These are phyloP conservation scores for Pelargonium australe DNA, from an alignment of 441 rosid genomes.

Conservation along the genomic window DNA sequence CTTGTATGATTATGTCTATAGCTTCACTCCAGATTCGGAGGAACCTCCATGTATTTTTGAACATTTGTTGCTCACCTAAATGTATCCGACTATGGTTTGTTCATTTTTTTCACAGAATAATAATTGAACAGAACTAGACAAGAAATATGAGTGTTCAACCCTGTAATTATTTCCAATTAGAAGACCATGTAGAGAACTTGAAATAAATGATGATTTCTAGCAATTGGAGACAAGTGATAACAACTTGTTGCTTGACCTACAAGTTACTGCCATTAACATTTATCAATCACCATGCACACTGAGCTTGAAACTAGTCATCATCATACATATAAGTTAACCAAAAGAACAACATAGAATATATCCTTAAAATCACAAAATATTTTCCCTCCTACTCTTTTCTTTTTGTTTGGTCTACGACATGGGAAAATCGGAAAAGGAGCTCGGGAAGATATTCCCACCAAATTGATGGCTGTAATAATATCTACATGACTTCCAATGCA, in stretches of 20 bases:
- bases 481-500: neutral
- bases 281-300: neutral
- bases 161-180: no score
- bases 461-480: neutral
- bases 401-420: neutral
- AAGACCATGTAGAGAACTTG: no score
- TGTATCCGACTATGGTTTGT: no score
- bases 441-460: neutral
- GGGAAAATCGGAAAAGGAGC: neutral
- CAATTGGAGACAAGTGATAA: neutral
- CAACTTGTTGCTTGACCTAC: conserved; percentile 1
- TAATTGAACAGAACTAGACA: no score
- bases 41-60: no score
- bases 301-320: neutral
- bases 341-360: neutral
- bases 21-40: no score
- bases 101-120: no score
- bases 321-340: neutral
- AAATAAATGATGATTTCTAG: neutral
- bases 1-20: no score
- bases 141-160: no score
- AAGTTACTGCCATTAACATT: neutral
- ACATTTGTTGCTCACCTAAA: no score
- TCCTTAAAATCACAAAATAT: neutral
- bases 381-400: no score